These are phyloP conservation scores for Colletotrichum tamarilloi DNA, from an alignment of 2,329 filamentous ascomycete species.

Conservation along the genomic window DNA sequence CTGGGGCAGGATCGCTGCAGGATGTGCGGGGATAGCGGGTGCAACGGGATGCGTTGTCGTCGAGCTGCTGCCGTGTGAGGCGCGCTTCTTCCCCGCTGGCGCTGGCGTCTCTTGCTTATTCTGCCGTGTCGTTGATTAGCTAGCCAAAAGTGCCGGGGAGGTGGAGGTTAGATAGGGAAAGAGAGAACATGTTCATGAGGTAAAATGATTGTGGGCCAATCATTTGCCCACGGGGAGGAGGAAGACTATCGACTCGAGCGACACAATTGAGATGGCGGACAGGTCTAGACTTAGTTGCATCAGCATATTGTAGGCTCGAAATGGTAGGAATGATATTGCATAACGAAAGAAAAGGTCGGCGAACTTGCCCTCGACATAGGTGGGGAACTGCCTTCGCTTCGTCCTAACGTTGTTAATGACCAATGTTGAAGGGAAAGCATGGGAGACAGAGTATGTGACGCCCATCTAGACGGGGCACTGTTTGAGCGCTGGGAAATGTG, in stretches of 20 bases:
- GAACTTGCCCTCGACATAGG: not conserved
- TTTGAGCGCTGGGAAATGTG: not conserved
- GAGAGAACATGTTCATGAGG: not conserved
- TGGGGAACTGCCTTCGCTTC: not conserved
- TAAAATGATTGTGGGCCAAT: not conserved
- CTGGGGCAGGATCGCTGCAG: not conserved
- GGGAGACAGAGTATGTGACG: no score
- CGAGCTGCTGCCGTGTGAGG: not conserved
- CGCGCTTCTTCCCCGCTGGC: not conserved
- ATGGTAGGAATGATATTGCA: not conserved
- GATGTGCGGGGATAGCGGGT: not conserved
- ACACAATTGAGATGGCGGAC: not conserved
- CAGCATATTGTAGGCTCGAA: not conserved
- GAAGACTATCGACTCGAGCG: not conserved
- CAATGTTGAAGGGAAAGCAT: not conserved
- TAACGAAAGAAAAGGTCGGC: not conserved
- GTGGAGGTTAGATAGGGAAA: not conserved
- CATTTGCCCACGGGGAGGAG: constrained; percentile 4
- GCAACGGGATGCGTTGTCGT: not conserved
- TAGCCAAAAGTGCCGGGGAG: not conserved
- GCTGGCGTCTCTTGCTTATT: not conserved
- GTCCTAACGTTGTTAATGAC: not conserved
- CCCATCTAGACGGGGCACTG: not conserved
- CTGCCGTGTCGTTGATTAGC: not conserved
- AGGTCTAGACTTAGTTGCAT: not conserved